Base-by-base conservation (phyloP, 371 early-diverging fungal genomes). In the Rhizopus microsporus region DNA sequence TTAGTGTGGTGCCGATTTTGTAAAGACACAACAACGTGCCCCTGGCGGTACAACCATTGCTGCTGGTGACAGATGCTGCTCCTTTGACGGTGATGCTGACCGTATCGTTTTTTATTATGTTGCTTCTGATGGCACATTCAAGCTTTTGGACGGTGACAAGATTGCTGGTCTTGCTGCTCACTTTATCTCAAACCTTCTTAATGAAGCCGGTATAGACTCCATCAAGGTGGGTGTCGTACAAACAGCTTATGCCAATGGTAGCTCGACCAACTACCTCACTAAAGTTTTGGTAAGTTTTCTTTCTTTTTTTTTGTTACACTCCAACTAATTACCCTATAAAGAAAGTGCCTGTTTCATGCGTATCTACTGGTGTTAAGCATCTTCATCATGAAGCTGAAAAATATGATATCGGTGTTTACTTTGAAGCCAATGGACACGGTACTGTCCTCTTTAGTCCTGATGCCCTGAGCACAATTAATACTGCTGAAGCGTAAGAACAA, bases 351-450 rank as follows among this genome's bases (percentile, higher is more conserved):
- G 95, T 96, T 12, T 90, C 92, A 10, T 96, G 92, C 69, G 96
- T 95, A 3, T 84, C 91, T 38, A 99, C 99, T 23, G 99, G 99
- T 63, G 99, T 99, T 58, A 99, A 99, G 86, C 95, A 99, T 80
- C 86, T 99, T 71, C 98, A 99, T 64, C 97, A 95, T 71, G 96
- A 95, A 71, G 99, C 99, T 40, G 88, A 92, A 68, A 88, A 93
- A 62, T 99, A 92, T 77, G 97, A 96, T 75, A 89, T 99, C 59
- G 99, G 99, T 67, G 96, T 99, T 42, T 99, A 99, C 84, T 99
- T 99, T 89, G 99, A 99, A 77, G 99, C 99, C 38, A 99, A 99
- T 63, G 99, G 99, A 51, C 99, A 99, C 74, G 99, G 99, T 49
- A 98, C 99, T 16, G 93, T 99, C 34, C 85, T 95, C 55, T 99